These are phyloP conservation scores for Picea abies DNA, from an alignment of 83 land plant genomes.

Conservation along the genomic window DNA sequence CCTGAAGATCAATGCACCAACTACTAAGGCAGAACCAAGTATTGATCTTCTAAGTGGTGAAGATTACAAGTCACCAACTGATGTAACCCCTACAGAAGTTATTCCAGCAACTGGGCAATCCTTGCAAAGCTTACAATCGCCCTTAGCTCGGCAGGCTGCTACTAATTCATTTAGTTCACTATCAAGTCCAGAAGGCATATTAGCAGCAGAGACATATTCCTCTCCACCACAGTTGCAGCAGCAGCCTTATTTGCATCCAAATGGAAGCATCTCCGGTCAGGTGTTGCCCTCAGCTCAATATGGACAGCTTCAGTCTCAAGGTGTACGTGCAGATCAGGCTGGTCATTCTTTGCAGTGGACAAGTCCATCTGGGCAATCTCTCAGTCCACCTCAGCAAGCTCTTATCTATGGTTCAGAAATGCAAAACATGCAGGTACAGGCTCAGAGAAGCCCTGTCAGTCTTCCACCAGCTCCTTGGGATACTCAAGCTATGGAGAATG, in stretches of 20 bases:
- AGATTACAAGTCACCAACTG: slow-evolving; percentile 10
- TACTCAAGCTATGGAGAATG: slow-evolving; percentile 16
- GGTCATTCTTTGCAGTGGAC: background rate
- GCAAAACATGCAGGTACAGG: slow-evolving; percentile 6
- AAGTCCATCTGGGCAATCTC: slow-evolving; percentile 11
- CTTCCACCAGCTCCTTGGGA: slow-evolving; percentile 26
- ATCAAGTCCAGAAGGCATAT: no score
- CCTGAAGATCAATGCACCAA: slow-evolving; percentile 1
- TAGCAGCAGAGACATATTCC: background rate
- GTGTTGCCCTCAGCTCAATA: background rate
- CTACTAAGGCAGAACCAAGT: background rate
- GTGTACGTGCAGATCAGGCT: background rate
- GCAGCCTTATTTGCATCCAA: background rate
- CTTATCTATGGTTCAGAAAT: slow-evolving; percentile 16
- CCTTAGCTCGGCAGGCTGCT: no score
- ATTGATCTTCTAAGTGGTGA: slow-evolving; percentile 19
- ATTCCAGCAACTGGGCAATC: background rate
- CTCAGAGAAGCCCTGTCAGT: slow-evolving; percentile 2
- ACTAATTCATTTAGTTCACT: no score
- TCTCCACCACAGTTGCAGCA: background rate
- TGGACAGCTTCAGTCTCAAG: slow-evolving; percentile 3
- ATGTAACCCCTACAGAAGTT: background rate
- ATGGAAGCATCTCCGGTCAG: background rate
- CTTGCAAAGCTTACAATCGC: no score
- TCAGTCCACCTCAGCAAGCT: slow-evolving; percentile 17